Conservation (phyloP, 805 yeast species). For the Ascoidea rubescens region DNA sequence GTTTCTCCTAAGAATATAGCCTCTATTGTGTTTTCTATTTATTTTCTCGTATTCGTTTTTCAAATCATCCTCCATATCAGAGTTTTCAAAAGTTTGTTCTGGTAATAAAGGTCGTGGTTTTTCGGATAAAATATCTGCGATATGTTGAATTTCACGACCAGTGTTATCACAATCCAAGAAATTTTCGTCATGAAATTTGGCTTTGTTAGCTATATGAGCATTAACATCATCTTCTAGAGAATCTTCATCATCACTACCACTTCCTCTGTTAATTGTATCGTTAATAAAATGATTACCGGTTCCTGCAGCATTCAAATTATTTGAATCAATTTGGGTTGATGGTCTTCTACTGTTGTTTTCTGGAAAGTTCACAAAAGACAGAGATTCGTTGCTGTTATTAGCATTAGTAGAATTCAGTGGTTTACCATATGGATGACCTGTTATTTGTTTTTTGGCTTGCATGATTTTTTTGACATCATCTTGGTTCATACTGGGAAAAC, state of each 20-base stretch:
- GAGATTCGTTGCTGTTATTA: not conserved
- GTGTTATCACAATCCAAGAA: not conserved
- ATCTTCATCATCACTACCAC: conserved; percentile 1
- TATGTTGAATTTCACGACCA: conserved; percentile 3
- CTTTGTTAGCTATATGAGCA: not conserved
- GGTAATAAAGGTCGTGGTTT: conserved; percentile 10
- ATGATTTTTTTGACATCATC: conserved; percentile 28
- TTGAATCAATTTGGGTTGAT: not conserved
- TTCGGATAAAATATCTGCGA: conserved; percentile 7
- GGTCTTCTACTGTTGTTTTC: not conserved
- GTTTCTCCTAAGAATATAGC: conserved; percentile 2
- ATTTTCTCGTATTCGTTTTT: not conserved
- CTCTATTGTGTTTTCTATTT: not conserved
- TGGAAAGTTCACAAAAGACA: not conserved
- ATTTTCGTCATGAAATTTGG: not conserved
- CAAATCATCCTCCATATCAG: not conserved
- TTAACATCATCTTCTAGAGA: conserved; percentile 2
- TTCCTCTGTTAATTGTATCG: conserved; percentile 7
- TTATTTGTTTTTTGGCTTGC: conserved; percentile 14
- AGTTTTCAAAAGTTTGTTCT: conserved; percentile 9
- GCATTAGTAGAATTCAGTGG: not conserved
- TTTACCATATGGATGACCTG: not conserved
- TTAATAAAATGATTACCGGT: conserved; percentile 5
- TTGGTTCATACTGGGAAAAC: conserved; percentile 34
- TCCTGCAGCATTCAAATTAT: not conserved